Evolutionary conservation across 345 rosid genomes (phyloP), one percentile per base, ranked within the genome.

Genomic region (Eucalyptus erythrocorys): DNA sequence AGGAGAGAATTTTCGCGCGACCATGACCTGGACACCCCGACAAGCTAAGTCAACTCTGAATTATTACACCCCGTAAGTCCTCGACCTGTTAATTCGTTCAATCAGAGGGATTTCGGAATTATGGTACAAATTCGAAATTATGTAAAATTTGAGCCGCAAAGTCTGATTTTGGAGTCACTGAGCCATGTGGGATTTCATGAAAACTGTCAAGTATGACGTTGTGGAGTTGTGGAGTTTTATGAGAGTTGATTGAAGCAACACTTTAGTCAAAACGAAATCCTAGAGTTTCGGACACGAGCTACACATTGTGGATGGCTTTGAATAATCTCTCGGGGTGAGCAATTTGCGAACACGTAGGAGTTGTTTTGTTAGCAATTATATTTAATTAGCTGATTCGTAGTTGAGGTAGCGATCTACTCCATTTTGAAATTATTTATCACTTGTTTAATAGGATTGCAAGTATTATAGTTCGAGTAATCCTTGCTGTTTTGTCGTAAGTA

Each of bases 321-420:
- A 55, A 55, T 55, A 55, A 55, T 55, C 27, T 22, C 30, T 55
- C 24, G 12, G 30, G 12, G 27, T 55, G 61, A 55, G 6, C 13
- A 22, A 55, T 55, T 55, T 55, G 61, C 0, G 4, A 1, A 24
- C 0, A 5, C 3, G 2, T 24, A 55, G 30, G 61, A 22, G 30
- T 55, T 55, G 61, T 55, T 55, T 55, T 55, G 61, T 55, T 2
- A 55, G 30, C 61, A 55, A 55, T 24, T 24, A 10, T 22, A 55
- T 0, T 4, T 55, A 55, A 3, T 55, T 55, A 24, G 30, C 1
- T 4, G 6, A 55, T 24, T 55, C 0, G 30, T 55, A 55, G 13
- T 55, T 55, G 30, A 55, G 13, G 30, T 22, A 55, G 1, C 30
- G 0, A 55, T 55, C 24, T 55, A 24, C 61, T 24, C 5, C 13